phyloP scores from a whole-genome alignment of 257 asterid genomes.

The Knoxia roxburghii region DNA sequence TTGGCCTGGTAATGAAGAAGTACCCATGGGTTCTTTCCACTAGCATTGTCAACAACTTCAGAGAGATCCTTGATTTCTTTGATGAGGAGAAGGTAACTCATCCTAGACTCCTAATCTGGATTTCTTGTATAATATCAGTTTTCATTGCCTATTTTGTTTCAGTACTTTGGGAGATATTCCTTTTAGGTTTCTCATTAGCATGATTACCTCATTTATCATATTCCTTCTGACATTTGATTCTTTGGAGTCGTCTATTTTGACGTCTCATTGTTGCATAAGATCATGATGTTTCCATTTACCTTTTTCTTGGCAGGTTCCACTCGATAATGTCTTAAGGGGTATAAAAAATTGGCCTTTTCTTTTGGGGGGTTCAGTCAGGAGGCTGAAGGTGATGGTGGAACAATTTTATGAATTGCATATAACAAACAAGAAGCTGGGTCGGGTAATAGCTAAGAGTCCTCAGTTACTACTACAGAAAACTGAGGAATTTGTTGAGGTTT shows the following conservation, averaged over 20 bases:
- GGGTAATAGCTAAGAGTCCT: conserved; percentile 71
- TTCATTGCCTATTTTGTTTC: neutral
- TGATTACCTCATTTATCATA: neutral
- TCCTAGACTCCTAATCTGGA: neutral
- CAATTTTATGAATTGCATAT: conserved; percentile 46
- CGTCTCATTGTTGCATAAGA: neutral
- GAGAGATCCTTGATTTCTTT: conserved; percentile 50
- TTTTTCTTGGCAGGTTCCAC: conserved; percentile 59
- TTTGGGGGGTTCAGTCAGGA: conserved; percentile 69
- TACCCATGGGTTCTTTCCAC: conserved; percentile 93
- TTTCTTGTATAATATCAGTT: neutral
- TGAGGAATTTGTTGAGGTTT: conserved; percentile 74
- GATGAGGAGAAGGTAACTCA: conserved; percentile 63
- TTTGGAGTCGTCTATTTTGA: too few relatives aligned
- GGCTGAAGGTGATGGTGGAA: conserved; percentile 58
- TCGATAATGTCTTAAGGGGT: conserved; percentile 43
- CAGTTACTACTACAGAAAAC: conserved; percentile 75
- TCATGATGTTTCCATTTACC: neutral
- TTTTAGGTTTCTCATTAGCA: conserved; percentile 1
- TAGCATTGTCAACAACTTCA: conserved; percentile 57
- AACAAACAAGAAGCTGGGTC: conserved; percentile 58
- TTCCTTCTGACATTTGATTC: conserved; percentile 6
- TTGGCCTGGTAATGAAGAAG: conserved; percentile 65
- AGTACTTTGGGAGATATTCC: neutral
- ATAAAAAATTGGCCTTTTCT: conserved; percentile 69